Percentiles rank a stretch among this genome's conserved stretches.
Conservation (phyloP, 352 stramenopile genomes). For the Pythium biforme region DNA sequence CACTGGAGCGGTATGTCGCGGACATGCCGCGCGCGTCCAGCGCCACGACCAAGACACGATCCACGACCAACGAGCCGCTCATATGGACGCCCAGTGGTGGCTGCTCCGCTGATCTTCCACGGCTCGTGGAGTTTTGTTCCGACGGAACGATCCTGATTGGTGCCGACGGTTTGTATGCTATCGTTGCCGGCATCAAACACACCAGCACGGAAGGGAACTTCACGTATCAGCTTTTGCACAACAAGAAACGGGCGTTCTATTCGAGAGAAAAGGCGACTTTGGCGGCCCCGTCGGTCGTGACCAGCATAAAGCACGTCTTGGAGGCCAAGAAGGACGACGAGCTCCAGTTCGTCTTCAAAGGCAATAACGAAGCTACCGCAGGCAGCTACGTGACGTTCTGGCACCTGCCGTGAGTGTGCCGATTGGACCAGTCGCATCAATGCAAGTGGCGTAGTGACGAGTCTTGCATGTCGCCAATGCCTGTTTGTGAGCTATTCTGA, state of each 20-base stretch:
- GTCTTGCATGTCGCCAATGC: no score
- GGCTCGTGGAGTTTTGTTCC: not conserved
- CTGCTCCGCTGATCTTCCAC: no score
- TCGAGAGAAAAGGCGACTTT: not conserved
- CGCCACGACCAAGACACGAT: not conserved
- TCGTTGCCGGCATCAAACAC: constrained; percentile 3
- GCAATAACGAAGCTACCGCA: not conserved
- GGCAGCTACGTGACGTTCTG: constrained; percentile 11
- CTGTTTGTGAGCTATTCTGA: no score
- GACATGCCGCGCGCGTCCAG: not conserved
- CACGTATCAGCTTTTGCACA: not conserved
- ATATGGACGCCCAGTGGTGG: not conserved
- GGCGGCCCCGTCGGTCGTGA: not conserved
- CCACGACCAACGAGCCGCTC: not conserved
- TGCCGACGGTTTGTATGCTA: not conserved
- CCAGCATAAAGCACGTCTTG: not conserved
- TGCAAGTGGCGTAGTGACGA: no score
- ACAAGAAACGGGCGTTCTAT: not conserved
- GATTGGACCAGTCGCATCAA: not conserved
- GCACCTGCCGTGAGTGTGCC: not conserved
- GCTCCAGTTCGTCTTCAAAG: constrained; percentile 3
- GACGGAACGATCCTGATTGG: constrained; percentile 3
- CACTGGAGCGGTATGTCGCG: not conserved
- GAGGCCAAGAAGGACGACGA: constrained; percentile 2
- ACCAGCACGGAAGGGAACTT: not conserved